phyloP scores from a whole-genome alignment of 2,329 filamentous ascomycete genomes.

The Epichloe hybrida region DNA sequence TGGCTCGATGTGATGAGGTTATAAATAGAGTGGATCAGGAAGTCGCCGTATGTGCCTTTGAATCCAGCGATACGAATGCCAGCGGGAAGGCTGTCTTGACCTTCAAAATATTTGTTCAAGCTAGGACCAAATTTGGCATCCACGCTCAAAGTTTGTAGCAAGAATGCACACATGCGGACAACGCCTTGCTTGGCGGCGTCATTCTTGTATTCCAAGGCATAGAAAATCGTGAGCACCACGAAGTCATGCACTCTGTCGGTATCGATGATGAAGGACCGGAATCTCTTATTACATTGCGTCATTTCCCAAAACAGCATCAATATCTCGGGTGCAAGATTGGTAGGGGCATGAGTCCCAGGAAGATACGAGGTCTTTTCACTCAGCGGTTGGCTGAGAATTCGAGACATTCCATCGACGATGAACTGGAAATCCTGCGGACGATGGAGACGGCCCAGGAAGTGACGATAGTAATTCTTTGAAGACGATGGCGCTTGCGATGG shows the following conservation, averaged over 20 bases:
- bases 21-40: constrained; percentile 88
- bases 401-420: constrained; percentile 84
- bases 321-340: constrained; percentile 87
- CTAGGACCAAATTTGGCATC: constrained; percentile 83
- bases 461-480: constrained; percentile 78
- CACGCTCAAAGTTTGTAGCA: constrained; percentile 87
- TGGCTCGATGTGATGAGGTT: constrained; percentile 83
- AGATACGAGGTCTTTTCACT: constrained; percentile 82
- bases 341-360: constrained; percentile 64
- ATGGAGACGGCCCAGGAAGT: constrained; percentile 82
- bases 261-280: constrained; percentile 92
- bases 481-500: constrained; percentile 46
- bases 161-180: constrained; percentile 93
- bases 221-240: constrained; percentile 78
- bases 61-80: constrained; percentile 76
- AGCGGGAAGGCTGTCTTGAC: constrained; percentile 72
- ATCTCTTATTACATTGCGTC: constrained; percentile 93
- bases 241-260: constrained; percentile 91
- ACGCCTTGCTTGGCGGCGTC: constrained; percentile 83
- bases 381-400: constrained; percentile 83
- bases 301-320: constrained; percentile 97
- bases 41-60: constrained; percentile 83
- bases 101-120: constrained; percentile 78
- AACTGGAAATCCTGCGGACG: constrained; percentile 96
- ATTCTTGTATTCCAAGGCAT: constrained; percentile 77